Conservation (phyloP, 208 protist genomes). For the Acanthamoeba royreba region DNA sequence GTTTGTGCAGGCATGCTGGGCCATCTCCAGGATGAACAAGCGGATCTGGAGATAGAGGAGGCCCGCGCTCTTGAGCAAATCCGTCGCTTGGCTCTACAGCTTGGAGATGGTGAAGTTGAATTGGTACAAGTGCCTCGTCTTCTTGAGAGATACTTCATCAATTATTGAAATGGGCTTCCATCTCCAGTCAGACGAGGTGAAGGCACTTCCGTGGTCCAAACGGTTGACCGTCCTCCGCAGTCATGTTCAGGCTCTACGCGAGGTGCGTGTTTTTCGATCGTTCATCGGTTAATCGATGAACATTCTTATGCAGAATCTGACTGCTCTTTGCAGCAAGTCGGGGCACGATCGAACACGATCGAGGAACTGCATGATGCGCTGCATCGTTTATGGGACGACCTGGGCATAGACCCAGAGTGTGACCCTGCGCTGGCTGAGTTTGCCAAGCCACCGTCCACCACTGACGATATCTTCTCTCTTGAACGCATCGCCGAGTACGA, state of each 20-base stretch:
- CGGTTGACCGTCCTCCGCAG: not conserved
- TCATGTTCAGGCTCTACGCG: not conserved
- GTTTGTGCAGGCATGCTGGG: not conserved
- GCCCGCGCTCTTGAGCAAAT: not conserved
- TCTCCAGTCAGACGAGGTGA: not conserved
- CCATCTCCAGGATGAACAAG: not conserved
- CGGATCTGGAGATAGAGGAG: not conserved
- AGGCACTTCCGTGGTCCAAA: not conserved
- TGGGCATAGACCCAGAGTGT: not conserved
- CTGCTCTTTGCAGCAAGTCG: not conserved
- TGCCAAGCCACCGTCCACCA: not conserved
- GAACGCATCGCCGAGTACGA: conserved; percentile 27
- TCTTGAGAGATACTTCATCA: not conserved
- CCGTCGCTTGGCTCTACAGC: not conserved
- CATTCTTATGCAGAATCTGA: not conserved
- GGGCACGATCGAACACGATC: not conserved
- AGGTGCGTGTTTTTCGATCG: not conserved
- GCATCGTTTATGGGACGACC: not conserved
- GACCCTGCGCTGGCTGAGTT: not conserved
- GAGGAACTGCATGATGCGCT: not conserved
- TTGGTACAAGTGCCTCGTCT: not conserved
- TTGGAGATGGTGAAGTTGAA: not conserved
- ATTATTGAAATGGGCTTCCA: not conserved
- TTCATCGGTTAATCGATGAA: not conserved
- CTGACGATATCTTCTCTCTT: not conserved